Evolutionary conservation across 148 eudicot species (phyloP), one percentile per base, ranked within the genome.

Genomic region (Fagopyrum homotropicum): DNA sequence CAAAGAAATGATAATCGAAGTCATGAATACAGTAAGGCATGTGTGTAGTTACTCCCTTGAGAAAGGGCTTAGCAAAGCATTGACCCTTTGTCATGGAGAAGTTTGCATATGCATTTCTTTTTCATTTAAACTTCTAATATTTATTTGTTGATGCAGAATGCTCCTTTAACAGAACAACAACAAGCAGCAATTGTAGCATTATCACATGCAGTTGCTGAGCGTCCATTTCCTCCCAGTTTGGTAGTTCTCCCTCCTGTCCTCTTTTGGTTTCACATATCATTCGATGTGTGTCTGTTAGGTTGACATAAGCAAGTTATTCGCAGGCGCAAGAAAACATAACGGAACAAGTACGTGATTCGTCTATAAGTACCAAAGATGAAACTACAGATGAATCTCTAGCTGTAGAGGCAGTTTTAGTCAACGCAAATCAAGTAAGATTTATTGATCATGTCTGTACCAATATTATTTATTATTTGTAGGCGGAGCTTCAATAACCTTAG

Each of bases 131-230:
- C 45, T 6, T 68, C 47, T 68, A 12, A 12, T 4, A 14, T 52
- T 4, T 49, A 11, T 44, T 66, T 56, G 49, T 12, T 76, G 76
- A 26, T 75, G 19, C 77, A 95, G 98, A 90, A 86, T 85, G 92
- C 98, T 76, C 98, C 97, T 60, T 77, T 95, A 83, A 88, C 96
- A 59, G 98, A 95, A 74, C 96, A 92, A 57, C 97, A 95, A 76
- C 96, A 90, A 86, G 86, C 96, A 35, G 98, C 98, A 30, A 86
- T 95, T 56, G 79, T 80, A 10, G 93, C 97, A 43, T 88, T 95
- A 74, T 90, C 93, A 71, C 96, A 95, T 82, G 93, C 92, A 9
- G 91, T 95, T 77, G 90, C 93, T 9, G 98, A 95, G 84, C 90
- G 96, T 72, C 98, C 97, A 0, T 90, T 86, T 82, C 98, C 97